Conservation (phyloP, 208 protist species). For the Strigomonas culicis region DNA sequence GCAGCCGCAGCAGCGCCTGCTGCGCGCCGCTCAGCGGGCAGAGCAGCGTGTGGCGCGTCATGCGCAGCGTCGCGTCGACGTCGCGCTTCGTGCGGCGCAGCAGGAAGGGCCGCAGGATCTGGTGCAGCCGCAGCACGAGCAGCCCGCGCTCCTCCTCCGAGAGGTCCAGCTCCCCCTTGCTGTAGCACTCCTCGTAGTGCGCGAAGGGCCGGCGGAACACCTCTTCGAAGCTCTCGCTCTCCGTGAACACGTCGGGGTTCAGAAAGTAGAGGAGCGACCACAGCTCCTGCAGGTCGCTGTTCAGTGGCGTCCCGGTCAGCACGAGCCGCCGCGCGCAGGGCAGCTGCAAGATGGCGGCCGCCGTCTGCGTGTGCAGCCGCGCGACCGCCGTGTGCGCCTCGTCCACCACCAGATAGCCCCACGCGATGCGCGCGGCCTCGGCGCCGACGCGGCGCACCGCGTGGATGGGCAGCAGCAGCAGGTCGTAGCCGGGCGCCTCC, state of each 20-base stretch:
- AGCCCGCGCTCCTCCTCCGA: slow-evolving; percentile 56
- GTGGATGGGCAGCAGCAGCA: slow-evolving; percentile 50
- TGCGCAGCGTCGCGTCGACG: slow-evolving; percentile 91
- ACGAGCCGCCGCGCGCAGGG: slow-evolving; percentile 67
- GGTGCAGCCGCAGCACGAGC: slow-evolving; percentile 83
- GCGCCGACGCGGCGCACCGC: slow-evolving; percentile 17
- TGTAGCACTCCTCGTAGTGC: slow-evolving; percentile 25
- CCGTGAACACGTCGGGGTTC: slow-evolving; percentile 92
- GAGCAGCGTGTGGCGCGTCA: slow-evolving; percentile 52
- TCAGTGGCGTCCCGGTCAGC: slow-evolving; percentile 96
- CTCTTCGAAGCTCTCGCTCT: slow-evolving; percentile 91
- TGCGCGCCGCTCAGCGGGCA: slow-evolving; percentile 56
- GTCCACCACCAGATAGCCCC: slow-evolving; percentile 70
- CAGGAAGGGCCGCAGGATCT: slow-evolving; percentile 95
- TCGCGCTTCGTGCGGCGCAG: slow-evolving; percentile 94
- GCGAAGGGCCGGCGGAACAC: slow-evolving; percentile 78
- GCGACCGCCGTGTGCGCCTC: slow-evolving; percentile 79
- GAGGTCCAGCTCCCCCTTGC: slow-evolving; percentile 20
- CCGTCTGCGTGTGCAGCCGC: slow-evolving; percentile 43
- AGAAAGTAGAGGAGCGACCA: slow-evolving; percentile 98
- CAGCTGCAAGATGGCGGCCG: slow-evolving; percentile 29
- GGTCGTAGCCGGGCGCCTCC: slow-evolving; percentile 24
- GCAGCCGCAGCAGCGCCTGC: slow-evolving; percentile 56
- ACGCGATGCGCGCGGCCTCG: slow-evolving; percentile 29
- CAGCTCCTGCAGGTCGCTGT: slow-evolving; percentile 99